phyloP scores from a whole-genome alignment of 2,329 filamentous ascomycete genomes.

The Stemphylium lycopersici region DNA sequence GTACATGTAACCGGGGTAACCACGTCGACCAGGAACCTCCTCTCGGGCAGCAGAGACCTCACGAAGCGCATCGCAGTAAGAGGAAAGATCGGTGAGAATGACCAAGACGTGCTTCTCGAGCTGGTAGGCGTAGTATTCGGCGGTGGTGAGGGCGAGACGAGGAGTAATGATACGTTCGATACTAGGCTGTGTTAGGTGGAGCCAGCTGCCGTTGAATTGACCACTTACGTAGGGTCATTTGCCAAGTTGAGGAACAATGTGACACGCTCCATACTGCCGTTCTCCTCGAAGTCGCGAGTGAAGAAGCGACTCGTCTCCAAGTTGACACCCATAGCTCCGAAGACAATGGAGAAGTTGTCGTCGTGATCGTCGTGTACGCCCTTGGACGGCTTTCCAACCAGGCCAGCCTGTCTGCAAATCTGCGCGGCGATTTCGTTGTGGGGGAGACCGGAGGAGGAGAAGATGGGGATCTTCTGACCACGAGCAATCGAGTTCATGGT shows the following conservation, averaged over 20 bases:
- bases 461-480: slow-evolving; percentile 99
- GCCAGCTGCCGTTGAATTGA: background rate
- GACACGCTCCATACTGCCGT: slow-evolving; percentile 95
- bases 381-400: slow-evolving; percentile 93
- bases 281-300: slow-evolving; percentile 98
- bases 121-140: slow-evolving; percentile 99
- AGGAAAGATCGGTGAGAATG: slow-evolving; percentile 96
- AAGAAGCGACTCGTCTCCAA: slow-evolving; percentile 99
- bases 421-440: slow-evolving; percentile 99
- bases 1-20: slow-evolving; percentile 99
- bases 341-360: slow-evolving; percentile 99
- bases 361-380: slow-evolving; percentile 95
- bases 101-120: slow-evolving; percentile 99
- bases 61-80: slow-evolving; percentile 98
- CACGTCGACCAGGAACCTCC: slow-evolving; percentile 98
- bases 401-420: slow-evolving; percentile 94
- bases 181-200: slow-evolving; percentile 54
- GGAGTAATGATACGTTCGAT: slow-evolving; percentile 99
- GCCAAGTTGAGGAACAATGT: slow-evolving; percentile 99
- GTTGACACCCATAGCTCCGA: slow-evolving; percentile 99
- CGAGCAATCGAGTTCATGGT: slow-evolving; percentile 93
- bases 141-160: slow-evolving; percentile 95
- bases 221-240: slow-evolving; percentile 90
- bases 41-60: slow-evolving; percentile 97
- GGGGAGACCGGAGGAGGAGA: slow-evolving; percentile 95